phyloP scores from a whole-genome alignment of 2,329 filamentous ascomycete species.

The Rhinocladiella mackenziei region DNA sequence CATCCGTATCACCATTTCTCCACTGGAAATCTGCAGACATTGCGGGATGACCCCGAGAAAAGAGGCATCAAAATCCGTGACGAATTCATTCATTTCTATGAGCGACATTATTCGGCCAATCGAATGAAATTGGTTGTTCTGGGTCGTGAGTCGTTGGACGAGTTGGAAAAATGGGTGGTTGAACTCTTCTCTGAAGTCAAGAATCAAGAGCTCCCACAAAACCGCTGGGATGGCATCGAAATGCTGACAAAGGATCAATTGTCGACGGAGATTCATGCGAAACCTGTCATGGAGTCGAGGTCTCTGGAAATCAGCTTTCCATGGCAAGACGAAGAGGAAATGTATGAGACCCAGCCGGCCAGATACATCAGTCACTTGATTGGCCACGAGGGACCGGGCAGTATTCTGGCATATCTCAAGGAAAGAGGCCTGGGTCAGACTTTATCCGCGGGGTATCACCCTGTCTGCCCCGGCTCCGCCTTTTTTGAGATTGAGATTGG shows the following conservation, averaged over 20 bases:
- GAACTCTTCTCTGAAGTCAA: constrained; percentile 77
- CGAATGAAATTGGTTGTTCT: constrained; percentile 87
- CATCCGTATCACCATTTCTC: constrained; percentile 91
- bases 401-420: constrained; percentile 85
- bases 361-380: constrained; percentile 85
- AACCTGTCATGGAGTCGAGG: constrained; percentile 84
- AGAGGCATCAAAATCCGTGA: constrained; percentile 78
- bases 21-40: constrained; percentile 79
- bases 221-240: constrained; percentile 62
- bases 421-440: constrained; percentile 85
- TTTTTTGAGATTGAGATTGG: constrained; percentile 76
- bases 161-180: constrained; percentile 76
- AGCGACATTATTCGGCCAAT: constrained; percentile 86
- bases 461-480: constrained; percentile 73
- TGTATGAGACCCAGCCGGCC: constrained; percentile 76
- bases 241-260: constrained; percentile 57
- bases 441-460: constrained; percentile 70
- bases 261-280: constrained; percentile 72
- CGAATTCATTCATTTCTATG: constrained; percentile 90
- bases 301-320: constrained; percentile 77
- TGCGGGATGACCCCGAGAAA: constrained; percentile 76
- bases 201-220: constrained; percentile 72
- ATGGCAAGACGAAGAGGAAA: constrained; percentile 75
- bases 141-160: constrained; percentile 74
- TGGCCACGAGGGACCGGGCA: constrained; percentile 88